A percentile compares a stretch with the other conserved stretches of the same genome.
Evolutionary conservation across 305 asterid species (phyloP).

Genomic region (Stenogyne calaminthoides): DNA sequence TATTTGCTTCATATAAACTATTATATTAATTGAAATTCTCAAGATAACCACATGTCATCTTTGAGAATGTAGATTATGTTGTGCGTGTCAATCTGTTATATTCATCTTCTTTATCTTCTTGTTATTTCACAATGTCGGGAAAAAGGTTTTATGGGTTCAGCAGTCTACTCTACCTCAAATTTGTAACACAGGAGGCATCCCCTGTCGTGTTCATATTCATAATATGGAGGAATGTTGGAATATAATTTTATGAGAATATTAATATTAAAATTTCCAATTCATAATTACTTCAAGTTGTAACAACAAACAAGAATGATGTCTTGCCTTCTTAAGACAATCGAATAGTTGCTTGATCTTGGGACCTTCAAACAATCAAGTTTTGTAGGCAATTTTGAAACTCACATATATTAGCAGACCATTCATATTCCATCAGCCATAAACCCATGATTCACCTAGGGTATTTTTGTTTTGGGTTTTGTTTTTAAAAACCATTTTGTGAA

Average conservation of each 20-base stretch:
- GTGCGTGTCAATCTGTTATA: not conserved
- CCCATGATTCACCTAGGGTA: not conserved
- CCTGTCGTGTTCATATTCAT: not conserved
- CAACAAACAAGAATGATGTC: not conserved
- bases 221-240: not conserved
- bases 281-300: no score
- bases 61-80: not conserved
- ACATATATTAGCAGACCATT: not conserved
- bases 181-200: not conserved
- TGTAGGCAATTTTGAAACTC: not conserved
- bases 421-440: not conserved
- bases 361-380: not conserved
- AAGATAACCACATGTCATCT: not conserved
- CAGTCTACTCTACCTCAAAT: not conserved
- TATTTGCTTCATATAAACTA: conserved; percentile 8
- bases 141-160: not conserved
- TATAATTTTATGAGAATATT: not conserved
- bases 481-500: no score
- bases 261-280: not conserved
- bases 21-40: not conserved
- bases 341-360: not conserved
- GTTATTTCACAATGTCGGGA: not conserved
- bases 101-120: not conserved
- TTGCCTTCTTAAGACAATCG: not conserved
- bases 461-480: no score